Conservation (phyloP, 768 basidiomycete genomes). For the Tephrocybe rancida region DNA sequence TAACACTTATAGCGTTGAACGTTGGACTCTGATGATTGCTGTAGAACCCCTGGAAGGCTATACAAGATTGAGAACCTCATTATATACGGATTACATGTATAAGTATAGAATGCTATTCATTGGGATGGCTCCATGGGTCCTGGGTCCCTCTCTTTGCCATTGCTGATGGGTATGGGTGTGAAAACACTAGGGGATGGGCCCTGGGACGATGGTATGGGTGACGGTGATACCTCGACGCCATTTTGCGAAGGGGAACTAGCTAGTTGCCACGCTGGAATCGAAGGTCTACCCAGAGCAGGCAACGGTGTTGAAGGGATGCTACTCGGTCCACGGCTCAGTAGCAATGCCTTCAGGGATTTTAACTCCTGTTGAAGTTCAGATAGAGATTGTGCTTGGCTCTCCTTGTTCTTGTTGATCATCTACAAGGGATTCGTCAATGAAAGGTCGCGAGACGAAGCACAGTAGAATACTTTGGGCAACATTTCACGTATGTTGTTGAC, state of each 20-base stretch:
- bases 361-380: conserved; percentile 91
- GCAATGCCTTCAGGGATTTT: conserved; percentile 89
- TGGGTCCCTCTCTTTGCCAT: conserved; percentile 65
- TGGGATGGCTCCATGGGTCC: conserved; percentile 23
- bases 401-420: conserved; percentile 96
- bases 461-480: conserved; percentile 79
- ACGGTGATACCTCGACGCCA: conserved; percentile 1
- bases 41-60: too few species aligned
- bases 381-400: conserved; percentile 80
- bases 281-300: conserved; percentile 57
- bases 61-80: too few species aligned
- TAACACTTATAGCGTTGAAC: background rate
- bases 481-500: conserved; percentile 88
- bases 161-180: conserved; percentile 23
- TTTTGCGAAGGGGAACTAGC: conserved; percentile 36
- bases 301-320: conserved; percentile 54
- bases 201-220: conserved; percentile 4
- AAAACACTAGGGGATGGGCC: background rate
- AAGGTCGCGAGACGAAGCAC: conserved; percentile 1
- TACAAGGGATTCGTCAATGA: conserved; percentile 29
- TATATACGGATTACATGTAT: background rate
- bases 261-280: conserved; percentile 93
- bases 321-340: conserved; percentile 71
- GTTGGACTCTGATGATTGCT: too few species aligned
- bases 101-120: background rate